These are phyloP conservation scores for Citrus glauca DNA, from an alignment of 345 rosid genomes.

Conservation along the genomic window DNA sequence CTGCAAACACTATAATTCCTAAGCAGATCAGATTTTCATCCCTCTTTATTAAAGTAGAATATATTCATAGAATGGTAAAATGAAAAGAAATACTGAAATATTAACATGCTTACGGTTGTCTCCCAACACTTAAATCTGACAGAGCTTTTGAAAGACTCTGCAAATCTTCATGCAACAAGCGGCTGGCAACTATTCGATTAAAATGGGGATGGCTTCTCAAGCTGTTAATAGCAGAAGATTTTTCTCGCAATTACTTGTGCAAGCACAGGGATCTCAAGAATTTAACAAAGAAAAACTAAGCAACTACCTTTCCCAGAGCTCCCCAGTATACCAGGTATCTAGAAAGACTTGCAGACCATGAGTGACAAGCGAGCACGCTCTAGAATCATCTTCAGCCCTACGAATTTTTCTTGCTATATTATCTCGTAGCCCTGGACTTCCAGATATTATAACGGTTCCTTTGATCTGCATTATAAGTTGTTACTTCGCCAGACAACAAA, in stretches of 20 bases:
- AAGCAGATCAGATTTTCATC: neutral
- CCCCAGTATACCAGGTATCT: slow-evolving; percentile 69
- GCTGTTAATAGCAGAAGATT: slow-evolving; percentile 35
- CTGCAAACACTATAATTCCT: neutral
- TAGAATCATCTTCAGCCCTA: slow-evolving; percentile 66
- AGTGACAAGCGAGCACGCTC: slow-evolving; percentile 45
- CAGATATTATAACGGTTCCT: slow-evolving; percentile 79
- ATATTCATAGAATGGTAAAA: neutral
- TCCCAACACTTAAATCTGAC: slow-evolving; percentile 75
- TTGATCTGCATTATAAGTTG: slow-evolving; percentile 37
- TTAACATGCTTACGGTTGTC: slow-evolving; percentile 68
- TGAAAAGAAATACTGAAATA: neutral
- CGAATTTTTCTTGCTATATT: slow-evolving; percentile 55
- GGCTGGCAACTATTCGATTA: slow-evolving; percentile 46
- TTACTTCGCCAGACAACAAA: slow-evolving; percentile 5
- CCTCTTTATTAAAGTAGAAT: neutral
- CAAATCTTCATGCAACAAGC: slow-evolving; percentile 53
- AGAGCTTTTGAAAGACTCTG: slow-evolving; percentile 58
- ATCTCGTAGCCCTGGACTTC: slow-evolving; percentile 77
- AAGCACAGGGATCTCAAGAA: neutral
- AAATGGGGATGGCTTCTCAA: slow-evolving; percentile 78
- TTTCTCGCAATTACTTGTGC: slow-evolving; percentile 2
- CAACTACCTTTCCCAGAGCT: slow-evolving; percentile 75
- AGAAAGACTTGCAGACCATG: slow-evolving; percentile 63
- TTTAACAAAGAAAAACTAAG: neutral